These are phyloP conservation scores for Fusarium bactridioides DNA, from an alignment of 2,329 filamentous ascomycete genomes.

Conservation along the genomic window DNA sequence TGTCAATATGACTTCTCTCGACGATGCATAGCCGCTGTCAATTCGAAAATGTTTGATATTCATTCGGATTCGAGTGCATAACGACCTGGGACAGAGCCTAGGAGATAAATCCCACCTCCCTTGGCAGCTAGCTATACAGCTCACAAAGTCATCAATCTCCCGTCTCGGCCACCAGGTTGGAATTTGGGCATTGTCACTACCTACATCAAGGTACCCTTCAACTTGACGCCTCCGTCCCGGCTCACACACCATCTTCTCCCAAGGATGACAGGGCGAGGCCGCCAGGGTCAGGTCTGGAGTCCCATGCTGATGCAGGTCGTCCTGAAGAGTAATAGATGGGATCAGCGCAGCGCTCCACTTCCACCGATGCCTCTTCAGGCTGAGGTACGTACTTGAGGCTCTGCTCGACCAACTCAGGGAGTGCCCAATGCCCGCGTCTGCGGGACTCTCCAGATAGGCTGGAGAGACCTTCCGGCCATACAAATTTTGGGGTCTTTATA, in stretches of 20 bases:
- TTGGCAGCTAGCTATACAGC: background rate
- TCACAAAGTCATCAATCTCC: background rate
- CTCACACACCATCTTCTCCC: conserved; percentile 10
- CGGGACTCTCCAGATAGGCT: background rate
- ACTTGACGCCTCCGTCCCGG: background rate
- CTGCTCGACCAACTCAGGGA: conserved; percentile 16
- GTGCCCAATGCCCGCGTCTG: conserved; percentile 1
- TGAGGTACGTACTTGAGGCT: conserved; percentile 24
- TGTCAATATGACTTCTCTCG: background rate
- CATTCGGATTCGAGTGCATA: background rate
- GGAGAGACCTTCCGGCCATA: background rate
- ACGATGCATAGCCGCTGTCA: background rate
- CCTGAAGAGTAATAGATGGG: conserved; percentile 18
- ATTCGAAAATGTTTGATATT: background rate
- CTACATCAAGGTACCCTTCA: background rate
- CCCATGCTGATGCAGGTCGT: conserved; percentile 12
- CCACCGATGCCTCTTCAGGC: conserved; percentile 5
- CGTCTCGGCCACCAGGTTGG: background rate
- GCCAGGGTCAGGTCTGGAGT: background rate
- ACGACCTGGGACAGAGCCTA: background rate
- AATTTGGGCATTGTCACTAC: background rate
- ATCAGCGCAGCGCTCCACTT: conserved; percentile 17
- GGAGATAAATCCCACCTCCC: background rate
- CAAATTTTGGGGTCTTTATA: conserved; percentile 6
- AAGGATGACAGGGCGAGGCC: conserved; percentile 3